Evolutionary conservation across 2,329 filamentous ascomycete species (phyloP).

Genomic region (Hawksworthiomyces lignivorus): DNA sequence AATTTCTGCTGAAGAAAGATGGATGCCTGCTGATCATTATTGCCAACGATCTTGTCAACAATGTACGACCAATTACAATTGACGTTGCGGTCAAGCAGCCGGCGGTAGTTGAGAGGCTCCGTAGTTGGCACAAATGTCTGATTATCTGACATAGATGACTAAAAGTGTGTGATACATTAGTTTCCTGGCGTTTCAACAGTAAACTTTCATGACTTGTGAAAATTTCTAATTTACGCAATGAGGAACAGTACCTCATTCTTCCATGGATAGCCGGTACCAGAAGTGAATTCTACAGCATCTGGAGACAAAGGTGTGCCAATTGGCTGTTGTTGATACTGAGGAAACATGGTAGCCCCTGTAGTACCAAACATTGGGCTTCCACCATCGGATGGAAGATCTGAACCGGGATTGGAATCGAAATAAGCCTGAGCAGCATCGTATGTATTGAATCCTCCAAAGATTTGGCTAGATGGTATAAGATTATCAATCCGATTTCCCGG

Average conservation of each 20-base stretch:
- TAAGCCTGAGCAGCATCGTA: constrained; percentile 19
- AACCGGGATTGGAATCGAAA: constrained; percentile 21
- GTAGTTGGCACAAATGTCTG: constrained; percentile 78
- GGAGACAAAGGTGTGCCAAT: constrained; percentile 62
- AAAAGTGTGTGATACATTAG: background rate
- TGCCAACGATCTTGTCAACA: constrained; percentile 98
- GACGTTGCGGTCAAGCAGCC: constrained; percentile 87
- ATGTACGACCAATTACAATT: constrained; percentile 99
- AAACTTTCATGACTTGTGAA: too few relatives aligned
- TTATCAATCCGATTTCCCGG: constrained; percentile 41
- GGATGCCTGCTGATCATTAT: constrained; percentile 97
- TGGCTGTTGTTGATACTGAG: constrained; percentile 46
- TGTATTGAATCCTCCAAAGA: constrained; percentile 26
- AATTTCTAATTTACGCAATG: too few relatives aligned
- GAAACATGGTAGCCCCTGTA: constrained; percentile 36
- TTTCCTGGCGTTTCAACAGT: too few relatives aligned
- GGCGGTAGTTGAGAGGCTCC: constrained; percentile 93
- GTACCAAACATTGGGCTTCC: constrained; percentile 26
- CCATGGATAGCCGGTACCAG: constrained; percentile 40
- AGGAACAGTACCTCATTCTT: constrained; percentile 50
- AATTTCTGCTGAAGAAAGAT: constrained; percentile 99
- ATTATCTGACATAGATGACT: constrained; percentile 46
- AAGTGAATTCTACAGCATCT: constrained; percentile 66
- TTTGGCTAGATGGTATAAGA: constrained; percentile 22
- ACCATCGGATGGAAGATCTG: constrained; percentile 17